phyloP scores from a whole-genome alignment of 1,139 yeast genomes.

The Candida sp. region DNA sequence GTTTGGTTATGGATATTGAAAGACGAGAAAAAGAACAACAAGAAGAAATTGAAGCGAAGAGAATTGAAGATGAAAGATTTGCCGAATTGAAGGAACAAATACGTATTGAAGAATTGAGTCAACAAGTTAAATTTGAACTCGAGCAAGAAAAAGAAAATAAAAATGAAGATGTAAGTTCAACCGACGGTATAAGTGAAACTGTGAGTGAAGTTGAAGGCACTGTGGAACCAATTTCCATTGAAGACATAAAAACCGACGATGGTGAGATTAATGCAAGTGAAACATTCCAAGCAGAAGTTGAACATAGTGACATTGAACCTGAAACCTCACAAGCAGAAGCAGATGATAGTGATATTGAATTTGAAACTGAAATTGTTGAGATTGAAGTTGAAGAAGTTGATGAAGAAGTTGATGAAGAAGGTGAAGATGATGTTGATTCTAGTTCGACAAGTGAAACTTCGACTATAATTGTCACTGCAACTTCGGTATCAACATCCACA shows the following conservation, averaged over 20 bases:
- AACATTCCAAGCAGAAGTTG: too few species aligned
- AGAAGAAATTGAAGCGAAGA: conserved; percentile 6
- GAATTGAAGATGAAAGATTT: not conserved
- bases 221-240: not conserved
- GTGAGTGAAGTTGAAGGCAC: not conserved
- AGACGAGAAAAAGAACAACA: conserved; percentile 3
- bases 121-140: conserved; percentile 3
- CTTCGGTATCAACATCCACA: not conserved
- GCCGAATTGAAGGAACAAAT: conserved; percentile 3
- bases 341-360: too few species aligned
- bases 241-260: too few species aligned
- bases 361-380: too few species aligned
- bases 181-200: not conserved
- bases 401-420: too few species aligned
- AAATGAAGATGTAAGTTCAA: not conserved
- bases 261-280: too few species aligned
- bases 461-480: not conserved
- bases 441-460: not conserved
- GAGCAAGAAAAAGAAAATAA: not conserved
- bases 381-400: too few species aligned
- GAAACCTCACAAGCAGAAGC: too few species aligned
- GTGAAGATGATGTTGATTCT: not conserved
- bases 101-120: not conserved
- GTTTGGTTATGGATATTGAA: conserved; percentile 13
- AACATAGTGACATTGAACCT: too few species aligned